Evolutionary conservation across 139 green algal species (phyloP).

Genomic region (Pleodorina starrii): DNA sequence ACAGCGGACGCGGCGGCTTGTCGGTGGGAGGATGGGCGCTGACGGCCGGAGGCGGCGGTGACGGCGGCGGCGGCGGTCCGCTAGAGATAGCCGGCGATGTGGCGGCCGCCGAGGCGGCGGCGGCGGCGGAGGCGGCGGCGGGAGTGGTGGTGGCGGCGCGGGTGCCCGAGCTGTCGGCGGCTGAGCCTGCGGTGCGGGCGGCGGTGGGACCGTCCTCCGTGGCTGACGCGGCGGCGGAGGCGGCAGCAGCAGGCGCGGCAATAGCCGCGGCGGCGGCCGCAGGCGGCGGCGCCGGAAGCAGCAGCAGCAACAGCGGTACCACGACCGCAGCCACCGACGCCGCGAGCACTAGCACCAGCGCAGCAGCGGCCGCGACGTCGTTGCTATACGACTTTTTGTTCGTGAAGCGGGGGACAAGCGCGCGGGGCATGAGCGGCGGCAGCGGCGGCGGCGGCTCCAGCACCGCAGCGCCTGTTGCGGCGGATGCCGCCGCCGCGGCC

Average conservation of each 20-base stretch:
- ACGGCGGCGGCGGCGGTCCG: neutral
- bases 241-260: slow-evolving; percentile 1
- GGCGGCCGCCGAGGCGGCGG: neutral
- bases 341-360: neutral
- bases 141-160: neutral
- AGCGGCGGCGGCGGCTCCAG: too few relatives aligned
- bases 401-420: neutral
- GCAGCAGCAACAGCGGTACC: neutral
- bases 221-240: slow-evolving; percentile 11
- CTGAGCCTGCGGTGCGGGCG: neutral
- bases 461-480: too few relatives aligned
- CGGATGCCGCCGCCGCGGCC: neutral
- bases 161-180: neutral
- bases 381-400: slow-evolving; percentile 41
- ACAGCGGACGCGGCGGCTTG: neutral
- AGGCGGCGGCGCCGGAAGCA: neutral
- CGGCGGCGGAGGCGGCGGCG: neutral
- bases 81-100: neutral
- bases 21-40: neutral
- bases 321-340: neutral
- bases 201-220: neutral
- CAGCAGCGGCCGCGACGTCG: neutral
- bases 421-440: neutral
- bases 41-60: neutral
- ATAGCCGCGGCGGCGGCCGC: neutral